A percentile compares a stretch with the other conserved stretches of the same genome.
These are phyloP conservation scores for Globisporangium sylvaticum DNA, from an alignment of 352 stramenopile genomes.

Conservation along the genomic window DNA sequence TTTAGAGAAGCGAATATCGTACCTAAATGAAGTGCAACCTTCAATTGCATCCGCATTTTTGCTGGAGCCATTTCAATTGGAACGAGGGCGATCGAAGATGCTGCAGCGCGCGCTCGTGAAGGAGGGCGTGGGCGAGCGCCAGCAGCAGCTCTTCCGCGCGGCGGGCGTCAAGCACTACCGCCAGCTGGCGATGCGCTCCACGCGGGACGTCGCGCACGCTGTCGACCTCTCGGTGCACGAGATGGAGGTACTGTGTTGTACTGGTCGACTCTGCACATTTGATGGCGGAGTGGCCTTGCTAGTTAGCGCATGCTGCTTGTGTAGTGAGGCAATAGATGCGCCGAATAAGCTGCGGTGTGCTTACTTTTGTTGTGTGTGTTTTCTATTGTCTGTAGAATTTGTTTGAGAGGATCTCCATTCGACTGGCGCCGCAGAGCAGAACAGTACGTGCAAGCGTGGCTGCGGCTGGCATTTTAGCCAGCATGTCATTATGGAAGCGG, in stretches of 20 bases:
- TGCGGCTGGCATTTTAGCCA: background rate
- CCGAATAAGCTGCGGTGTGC: background rate
- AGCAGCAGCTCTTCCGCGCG: slow-evolving; percentile 36
- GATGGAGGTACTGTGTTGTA: slow-evolving; percentile 47
- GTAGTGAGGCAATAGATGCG: background rate
- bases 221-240: slow-evolving; percentile 62
- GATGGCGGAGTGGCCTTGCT: too few relatives aligned
- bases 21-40: background rate
- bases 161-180: slow-evolving; percentile 52
- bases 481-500: background rate
- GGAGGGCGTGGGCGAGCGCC: slow-evolving; percentile 49
- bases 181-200: slow-evolving; percentile 45
- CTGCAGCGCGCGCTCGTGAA: slow-evolving; percentile 49
- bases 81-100: too few relatives aligned
- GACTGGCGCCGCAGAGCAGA: slow-evolving; percentile 36
- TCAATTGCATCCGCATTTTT: too few relatives aligned
- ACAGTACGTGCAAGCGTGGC: slow-evolving; percentile 26
- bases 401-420: slow-evolving; percentile 50
- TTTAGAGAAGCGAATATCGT: background rate
- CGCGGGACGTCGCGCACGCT: slow-evolving; percentile 61
- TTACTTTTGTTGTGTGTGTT: background rate
- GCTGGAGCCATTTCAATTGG: slow-evolving; percentile 1
- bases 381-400: slow-evolving; percentile 38
- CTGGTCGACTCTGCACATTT: too few relatives aligned
- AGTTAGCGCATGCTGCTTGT: too few relatives aligned